Evolutionary conservation across 192 early-diverging fungal genomes (phyloP).

Genomic region (Coemansia sp.): DNA sequence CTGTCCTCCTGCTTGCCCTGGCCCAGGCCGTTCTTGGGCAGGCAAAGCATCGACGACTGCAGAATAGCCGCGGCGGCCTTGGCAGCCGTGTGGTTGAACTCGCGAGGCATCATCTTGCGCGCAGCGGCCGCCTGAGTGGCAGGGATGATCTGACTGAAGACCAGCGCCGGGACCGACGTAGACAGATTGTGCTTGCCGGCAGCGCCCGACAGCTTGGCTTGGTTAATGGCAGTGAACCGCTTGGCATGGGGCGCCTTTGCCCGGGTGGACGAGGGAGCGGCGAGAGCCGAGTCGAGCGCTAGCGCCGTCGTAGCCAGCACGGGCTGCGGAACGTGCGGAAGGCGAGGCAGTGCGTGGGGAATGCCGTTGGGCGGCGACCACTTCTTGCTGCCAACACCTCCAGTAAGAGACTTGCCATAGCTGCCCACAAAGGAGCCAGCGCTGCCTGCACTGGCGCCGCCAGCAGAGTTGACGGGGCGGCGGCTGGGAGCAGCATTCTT

Average conservation of each 20-base stretch:
- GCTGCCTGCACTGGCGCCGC: neutral
- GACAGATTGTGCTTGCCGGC: slow-evolving; percentile 38
- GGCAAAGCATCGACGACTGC: slow-evolving; percentile 53
- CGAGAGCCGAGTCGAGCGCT: slow-evolving; percentile 19
- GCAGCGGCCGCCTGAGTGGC: slow-evolving; percentile 56
- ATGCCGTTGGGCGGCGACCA: slow-evolving; percentile 22
- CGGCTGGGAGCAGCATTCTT: slow-evolving; percentile 20
- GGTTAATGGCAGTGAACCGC: slow-evolving; percentile 20
- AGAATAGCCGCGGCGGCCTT: slow-evolving; percentile 53
- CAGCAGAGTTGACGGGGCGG: neutral
- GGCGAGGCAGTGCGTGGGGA: slow-evolving; percentile 9
- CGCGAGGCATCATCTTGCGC: slow-evolving; percentile 60
- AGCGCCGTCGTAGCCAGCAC: slow-evolving; percentile 25
- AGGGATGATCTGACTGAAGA: slow-evolving; percentile 59
- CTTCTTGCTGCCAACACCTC: slow-evolving; percentile 30
- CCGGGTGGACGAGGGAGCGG: slow-evolving; percentile 8
- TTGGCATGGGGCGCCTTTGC: slow-evolving; percentile 29
- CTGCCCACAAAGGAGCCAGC: slow-evolving; percentile 15
- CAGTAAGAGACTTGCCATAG: slow-evolving; percentile 14
- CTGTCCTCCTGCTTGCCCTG: slow-evolving; percentile 50
- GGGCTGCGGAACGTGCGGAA: slow-evolving; percentile 15
- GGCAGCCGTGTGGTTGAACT: slow-evolving; percentile 48
- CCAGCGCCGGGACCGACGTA: slow-evolving; percentile 52
- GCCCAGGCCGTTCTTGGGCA: slow-evolving; percentile 55
- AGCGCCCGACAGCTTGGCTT: neutral